Evolutionary conservation across 768 basidiomycete species (phyloP), one percentile per base, ranked within the genome.

Genomic region (Leccinellum albellum): DNA sequence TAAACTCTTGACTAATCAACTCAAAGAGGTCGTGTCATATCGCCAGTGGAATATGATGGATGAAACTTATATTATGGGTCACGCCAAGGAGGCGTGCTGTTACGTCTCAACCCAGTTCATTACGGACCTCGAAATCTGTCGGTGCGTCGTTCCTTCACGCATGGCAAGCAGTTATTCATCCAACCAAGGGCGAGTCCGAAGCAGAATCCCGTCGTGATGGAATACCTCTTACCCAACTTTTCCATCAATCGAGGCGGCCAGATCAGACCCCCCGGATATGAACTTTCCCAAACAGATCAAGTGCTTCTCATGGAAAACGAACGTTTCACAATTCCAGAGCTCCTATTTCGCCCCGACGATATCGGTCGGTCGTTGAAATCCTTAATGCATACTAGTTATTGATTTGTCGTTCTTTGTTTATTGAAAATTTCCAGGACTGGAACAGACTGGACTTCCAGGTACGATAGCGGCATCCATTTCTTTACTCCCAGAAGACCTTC

Each of bases 31-130:
- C 46, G 84, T 95, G 6, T 96, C 94, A 13, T 98, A 90, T 71
- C 86, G 96, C 45, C 95, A 98, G 68, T 98, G 92, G 91, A 92
- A 98, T 71, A 93, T 98, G 91, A 94, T 95, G 87, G 94, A 97
- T 66, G 89, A 98, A 71, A 95, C 93, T 3, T 84, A 88, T 70
- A 89, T 98, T 68, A 87, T 97, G 78, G 94, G 96, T 74, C 82
- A 89, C 65, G 88, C 93, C 65, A 94, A 96, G 72, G 94, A 98
- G 72, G 72, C 82, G 15, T 94, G 92, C 69, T 94, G 93, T 73
- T 97, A 87, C 71, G 88, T 96, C 54, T 86, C 91, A 13, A 75
- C 76, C 20, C 75, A 86, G 66, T 94, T 89, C 76, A 78, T 78
- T 57, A 68, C 71, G 48, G 94, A 97, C 72, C 74, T 93, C 55